Conservation (phyloP, 2,329 filamentous ascomycete species). For the Exophiala spinifera region DNA sequence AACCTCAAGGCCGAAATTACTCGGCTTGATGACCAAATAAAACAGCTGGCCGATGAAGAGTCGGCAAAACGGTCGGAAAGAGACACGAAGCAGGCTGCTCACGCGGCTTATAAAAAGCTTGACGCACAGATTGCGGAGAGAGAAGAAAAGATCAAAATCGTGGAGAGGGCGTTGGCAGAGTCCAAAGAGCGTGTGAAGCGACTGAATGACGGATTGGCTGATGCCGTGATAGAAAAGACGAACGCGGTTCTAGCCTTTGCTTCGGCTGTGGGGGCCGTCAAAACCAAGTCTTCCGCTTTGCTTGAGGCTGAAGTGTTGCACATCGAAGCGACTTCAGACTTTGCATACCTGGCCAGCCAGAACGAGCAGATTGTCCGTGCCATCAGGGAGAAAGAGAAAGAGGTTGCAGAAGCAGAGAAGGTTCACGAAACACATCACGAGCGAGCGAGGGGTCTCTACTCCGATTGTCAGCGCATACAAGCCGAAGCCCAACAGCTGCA, state of each 20-base stretch:
- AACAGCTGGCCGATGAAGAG: slow-evolving; percentile 11
- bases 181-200: slow-evolving; percentile 49
- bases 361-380: slow-evolving; percentile 58
- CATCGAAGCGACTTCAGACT: slow-evolving; percentile 81
- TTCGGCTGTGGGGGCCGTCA: slow-evolving; percentile 61
- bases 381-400: slow-evolving; percentile 40
- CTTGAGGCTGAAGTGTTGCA: slow-evolving; percentile 67
- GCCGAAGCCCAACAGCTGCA: slow-evolving; percentile 32
- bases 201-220: slow-evolving; percentile 56
- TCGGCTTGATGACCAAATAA: slow-evolving; percentile 31
- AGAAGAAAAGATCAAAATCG: slow-evolving; percentile 45
- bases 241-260: slow-evolving; percentile 56
- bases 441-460: slow-evolving; percentile 14
- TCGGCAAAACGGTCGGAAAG: slow-evolving; percentile 7
- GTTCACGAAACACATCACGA: slow-evolving; percentile 21
- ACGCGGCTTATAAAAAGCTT: slow-evolving; percentile 42
- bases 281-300: slow-evolving; percentile 59
- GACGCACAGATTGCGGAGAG: slow-evolving; percentile 40
- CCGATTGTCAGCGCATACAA: slow-evolving; percentile 27
- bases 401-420: slow-evolving; percentile 5
- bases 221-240: slow-evolving; percentile 55
- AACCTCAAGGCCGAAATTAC: slow-evolving; percentile 29
- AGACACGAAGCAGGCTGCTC: slow-evolving; percentile 64
- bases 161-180: slow-evolving; percentile 40
- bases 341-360: slow-evolving; percentile 63